phyloP scores from a whole-genome alignment of 1,284 basidiomycete species.

The Hemileia vastatrix region DNA sequence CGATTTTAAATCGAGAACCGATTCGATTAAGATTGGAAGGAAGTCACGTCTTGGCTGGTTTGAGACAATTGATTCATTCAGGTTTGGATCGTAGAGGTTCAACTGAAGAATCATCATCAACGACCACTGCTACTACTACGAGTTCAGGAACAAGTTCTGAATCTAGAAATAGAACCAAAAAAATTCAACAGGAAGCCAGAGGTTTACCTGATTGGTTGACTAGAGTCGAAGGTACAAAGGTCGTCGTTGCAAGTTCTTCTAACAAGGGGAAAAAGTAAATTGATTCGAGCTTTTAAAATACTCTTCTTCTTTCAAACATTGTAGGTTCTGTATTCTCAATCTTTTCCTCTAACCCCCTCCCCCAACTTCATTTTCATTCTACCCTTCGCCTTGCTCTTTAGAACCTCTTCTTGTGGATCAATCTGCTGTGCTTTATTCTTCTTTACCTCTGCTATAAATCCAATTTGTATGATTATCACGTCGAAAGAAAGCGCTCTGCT shows the following conservation, averaged over 20 bases:
- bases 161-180: not conserved
- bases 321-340: too few species aligned
- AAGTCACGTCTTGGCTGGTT: constrained; percentile 30
- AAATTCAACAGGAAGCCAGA: not conserved
- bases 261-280: not conserved
- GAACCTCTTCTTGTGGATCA: too few species aligned
- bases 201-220: constrained; percentile 32
- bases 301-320: too few species aligned
- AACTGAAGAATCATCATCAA: not conserved
- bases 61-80: constrained; percentile 29
- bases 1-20: not conserved
- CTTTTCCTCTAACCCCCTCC: too few species aligned
- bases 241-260: constrained; percentile 19
- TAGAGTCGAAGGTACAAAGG: constrained; percentile 31
- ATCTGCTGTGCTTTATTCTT: too few species aligned
- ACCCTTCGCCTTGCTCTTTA: too few species aligned
- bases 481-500: too few species aligned
- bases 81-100: constrained; percentile 27
- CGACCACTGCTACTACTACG: too few species aligned
- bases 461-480: too few species aligned
- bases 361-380: too few species aligned
- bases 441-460: too few species aligned
- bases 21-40: constrained; percentile 32
- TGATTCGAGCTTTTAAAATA: not conserved
- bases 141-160: constrained; percentile 6